phyloP scores from a whole-genome alignment of 768 basidiomycete species.

The Russula earlei region DNA sequence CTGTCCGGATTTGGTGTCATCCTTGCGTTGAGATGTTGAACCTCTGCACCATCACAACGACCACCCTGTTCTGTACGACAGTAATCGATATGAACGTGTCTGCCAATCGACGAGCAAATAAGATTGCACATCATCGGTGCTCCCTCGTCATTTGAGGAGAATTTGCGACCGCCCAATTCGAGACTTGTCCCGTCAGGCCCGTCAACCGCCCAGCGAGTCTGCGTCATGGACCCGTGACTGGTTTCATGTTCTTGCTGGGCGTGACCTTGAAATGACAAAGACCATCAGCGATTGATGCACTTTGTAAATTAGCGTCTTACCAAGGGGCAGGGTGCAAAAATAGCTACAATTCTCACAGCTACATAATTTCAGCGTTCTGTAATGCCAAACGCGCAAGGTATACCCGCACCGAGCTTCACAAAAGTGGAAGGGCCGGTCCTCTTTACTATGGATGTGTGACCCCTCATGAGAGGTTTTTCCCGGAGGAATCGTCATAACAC shows the following conservation, averaged over 20 bases:
- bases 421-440: conserved; percentile 38
- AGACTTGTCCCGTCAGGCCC: conserved; percentile 40
- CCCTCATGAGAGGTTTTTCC: conserved; percentile 36
- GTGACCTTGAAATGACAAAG: conserved; percentile 34
- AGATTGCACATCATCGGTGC: conserved; percentile 58
- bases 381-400: too few species aligned
- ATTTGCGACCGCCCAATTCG: conserved; percentile 48
- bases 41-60: conserved; percentile 34
- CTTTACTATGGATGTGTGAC: conserved; percentile 39
- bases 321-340: conserved; percentile 46
- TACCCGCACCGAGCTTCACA: conserved; percentile 38
- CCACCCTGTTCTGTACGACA: conserved; percentile 35
- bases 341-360: conserved; percentile 51
- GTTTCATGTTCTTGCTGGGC: conserved; percentile 54
- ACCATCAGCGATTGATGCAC: not conserved
- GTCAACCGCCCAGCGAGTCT: conserved; percentile 47
- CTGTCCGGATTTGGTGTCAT: conserved; percentile 39
- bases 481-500: conserved; percentile 38
- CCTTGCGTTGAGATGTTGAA: conserved; percentile 35
- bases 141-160: conserved; percentile 44
- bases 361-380: conserved; percentile 4
- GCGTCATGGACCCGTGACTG: conserved; percentile 53
- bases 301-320: conserved; percentile 25
- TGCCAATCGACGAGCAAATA: conserved; percentile 43
- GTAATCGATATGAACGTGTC: conserved; percentile 50